Conservation (phyloP, 176 grass and related monocot genomes). For the bread wheat (Triticum aestivum) region DNA sequence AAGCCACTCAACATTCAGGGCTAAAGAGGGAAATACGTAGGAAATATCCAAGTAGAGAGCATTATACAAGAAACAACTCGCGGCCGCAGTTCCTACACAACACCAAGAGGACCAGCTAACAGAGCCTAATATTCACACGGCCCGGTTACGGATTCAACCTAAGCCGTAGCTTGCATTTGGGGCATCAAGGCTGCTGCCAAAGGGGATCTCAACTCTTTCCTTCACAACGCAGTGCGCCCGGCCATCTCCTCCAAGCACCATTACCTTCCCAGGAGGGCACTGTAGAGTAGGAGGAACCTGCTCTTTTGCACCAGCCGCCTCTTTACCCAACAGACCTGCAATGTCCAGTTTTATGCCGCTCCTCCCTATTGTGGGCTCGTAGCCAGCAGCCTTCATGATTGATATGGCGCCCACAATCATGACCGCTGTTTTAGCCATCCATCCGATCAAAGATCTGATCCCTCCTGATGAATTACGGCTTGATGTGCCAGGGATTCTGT, state of each 20-base stretch:
- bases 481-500: neutral
- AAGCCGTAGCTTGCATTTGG: slow-evolving; percentile 74
- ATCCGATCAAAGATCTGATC: slow-evolving; percentile 55
- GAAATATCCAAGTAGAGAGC: neutral
- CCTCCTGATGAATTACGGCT: slow-evolving; percentile 9
- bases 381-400: slow-evolving; percentile 60
- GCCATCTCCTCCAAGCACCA: slow-evolving; percentile 63
- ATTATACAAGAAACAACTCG: neutral
- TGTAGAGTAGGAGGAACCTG: neutral
- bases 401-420: slow-evolving; percentile 55
- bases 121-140: slow-evolving; percentile 38
- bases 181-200: slow-evolving; percentile 42
- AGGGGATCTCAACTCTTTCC: slow-evolving; percentile 75
- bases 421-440: slow-evolving; percentile 66
- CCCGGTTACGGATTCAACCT: slow-evolving; percentile 36
- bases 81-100: neutral
- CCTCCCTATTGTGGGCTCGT: slow-evolving; percentile 35
- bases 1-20: neutral
- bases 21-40: neutral
- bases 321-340: slow-evolving; percentile 1
- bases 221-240: slow-evolving; percentile 68
- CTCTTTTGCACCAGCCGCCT: neutral
- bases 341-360: slow-evolving; percentile 41
- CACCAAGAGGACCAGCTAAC: neutral
- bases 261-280: slow-evolving; percentile 65